These are phyloP conservation scores for Testicularia cyperi DNA, from an alignment of 1,284 basidiomycete genomes.

Conservation along the genomic window DNA sequence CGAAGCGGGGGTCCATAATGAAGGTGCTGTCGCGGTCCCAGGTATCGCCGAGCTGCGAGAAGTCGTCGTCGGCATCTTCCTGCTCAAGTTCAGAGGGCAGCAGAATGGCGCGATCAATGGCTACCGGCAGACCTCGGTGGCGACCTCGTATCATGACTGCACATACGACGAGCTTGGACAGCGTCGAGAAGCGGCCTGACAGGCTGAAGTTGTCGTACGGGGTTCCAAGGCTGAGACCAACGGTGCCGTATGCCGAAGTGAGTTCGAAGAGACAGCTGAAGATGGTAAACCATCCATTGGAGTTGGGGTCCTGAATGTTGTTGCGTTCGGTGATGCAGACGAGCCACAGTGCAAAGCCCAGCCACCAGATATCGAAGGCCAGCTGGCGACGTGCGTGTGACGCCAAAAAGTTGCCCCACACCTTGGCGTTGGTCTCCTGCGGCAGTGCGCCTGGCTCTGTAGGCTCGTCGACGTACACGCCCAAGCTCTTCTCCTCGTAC, in stretches of 20 bases:
- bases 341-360: conserved; percentile 58
- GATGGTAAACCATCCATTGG: conserved; percentile 52
- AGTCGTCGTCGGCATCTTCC: conserved; percentile 35
- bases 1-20: too few species aligned
- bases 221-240: conserved; percentile 68
- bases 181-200: conserved; percentile 72
- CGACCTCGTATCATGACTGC: conserved; percentile 87
- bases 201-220: conserved; percentile 70
- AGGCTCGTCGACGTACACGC: conserved; percentile 42
- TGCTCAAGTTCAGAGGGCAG: conserved; percentile 56
- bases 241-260: conserved; percentile 70
- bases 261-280: conserved; percentile 74
- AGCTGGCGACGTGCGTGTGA: conserved; percentile 82
- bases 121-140: conserved; percentile 74
- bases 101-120: conserved; percentile 76
- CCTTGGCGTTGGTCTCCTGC: conserved; percentile 57
- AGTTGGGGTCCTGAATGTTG: conserved; percentile 45
- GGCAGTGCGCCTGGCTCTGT: conserved; percentile 2
- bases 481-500: conserved; percentile 74
- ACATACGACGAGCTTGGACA: conserved; percentile 80
- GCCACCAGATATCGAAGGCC: conserved; percentile 67
- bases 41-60: conserved; percentile 20
- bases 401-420: conserved; percentile 75
- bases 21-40: conserved; percentile 32
- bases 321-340: conserved; percentile 56